These are phyloP conservation scores for Cytospora mali DNA, from an alignment of 2,329 filamentous ascomycete genomes.

Conservation along the genomic window DNA sequence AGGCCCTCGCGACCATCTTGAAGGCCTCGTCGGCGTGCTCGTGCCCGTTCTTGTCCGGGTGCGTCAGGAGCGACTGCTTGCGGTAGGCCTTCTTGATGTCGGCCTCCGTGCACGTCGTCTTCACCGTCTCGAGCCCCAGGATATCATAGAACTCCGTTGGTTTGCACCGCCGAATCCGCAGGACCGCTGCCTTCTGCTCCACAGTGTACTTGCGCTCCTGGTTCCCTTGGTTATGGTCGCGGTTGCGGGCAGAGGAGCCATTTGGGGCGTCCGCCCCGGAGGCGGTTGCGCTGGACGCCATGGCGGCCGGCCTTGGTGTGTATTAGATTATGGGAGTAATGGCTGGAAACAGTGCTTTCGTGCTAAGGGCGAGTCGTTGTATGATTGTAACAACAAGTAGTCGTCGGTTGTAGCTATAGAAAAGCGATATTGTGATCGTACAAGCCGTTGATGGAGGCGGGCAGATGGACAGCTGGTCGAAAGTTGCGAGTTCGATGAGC, in stretches of 20 bases:
- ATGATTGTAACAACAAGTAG: constrained; percentile 16
- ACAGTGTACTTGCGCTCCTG: constrained; percentile 77
- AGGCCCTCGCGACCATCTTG: constrained; percentile 95
- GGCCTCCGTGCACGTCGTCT: constrained; percentile 68
- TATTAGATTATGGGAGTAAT: constrained; percentile 2
- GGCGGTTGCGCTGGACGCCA: constrained; percentile 52
- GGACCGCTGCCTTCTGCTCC: constrained; percentile 89
- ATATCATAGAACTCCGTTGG: constrained; percentile 96
- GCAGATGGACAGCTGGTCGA: constrained; percentile 1
- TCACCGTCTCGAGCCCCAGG: constrained; percentile 68
- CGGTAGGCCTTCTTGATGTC: constrained; percentile 99
- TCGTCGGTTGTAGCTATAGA: constrained; percentile 19
- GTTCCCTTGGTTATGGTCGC: constrained; percentile 76
- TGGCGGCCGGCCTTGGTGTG: constrained; percentile 32
- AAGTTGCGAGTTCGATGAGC: constrained; percentile 1
- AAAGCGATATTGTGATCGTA: constrained; percentile 4
- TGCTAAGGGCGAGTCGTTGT: constrained; percentile 15
- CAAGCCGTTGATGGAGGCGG: background rate
- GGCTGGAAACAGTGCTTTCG: background rate
- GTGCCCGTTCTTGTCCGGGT: constrained; percentile 98
- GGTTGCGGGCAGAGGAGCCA: constrained; percentile 48
- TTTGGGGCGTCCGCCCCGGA: constrained; percentile 55
- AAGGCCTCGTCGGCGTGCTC: constrained; percentile 96
- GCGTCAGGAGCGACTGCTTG: constrained; percentile 89
- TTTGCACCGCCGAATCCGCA: constrained; percentile 82